Conservation (phyloP, 495 filamentous ascomycete species). For the Lasiosphaeria miniovina region DNA sequence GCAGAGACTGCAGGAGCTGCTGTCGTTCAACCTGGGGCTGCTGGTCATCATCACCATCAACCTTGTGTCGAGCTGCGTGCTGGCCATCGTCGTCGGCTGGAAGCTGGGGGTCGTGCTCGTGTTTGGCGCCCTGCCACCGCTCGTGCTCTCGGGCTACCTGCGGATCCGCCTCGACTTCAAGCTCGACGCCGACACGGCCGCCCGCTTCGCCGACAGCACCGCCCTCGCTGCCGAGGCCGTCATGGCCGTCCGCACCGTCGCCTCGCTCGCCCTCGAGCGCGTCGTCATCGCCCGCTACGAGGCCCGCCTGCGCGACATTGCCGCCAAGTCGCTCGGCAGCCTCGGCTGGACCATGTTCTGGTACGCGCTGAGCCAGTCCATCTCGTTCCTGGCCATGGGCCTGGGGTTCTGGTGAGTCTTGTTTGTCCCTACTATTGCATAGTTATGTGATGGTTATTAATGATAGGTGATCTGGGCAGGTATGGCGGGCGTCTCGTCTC, state of each 20-base stretch:
- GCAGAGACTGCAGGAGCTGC: conserved; percentile 56
- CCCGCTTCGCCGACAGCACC: conserved; percentile 53
- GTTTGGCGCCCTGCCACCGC: conserved; percentile 44
- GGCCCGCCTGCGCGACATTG: conserved; percentile 31
- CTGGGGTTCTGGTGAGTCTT: conserved; percentile 40
- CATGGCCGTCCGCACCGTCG: conserved; percentile 54
- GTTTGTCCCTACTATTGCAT: background rate
- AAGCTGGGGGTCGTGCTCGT: conserved; percentile 46
- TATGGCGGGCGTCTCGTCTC: conserved; percentile 37
- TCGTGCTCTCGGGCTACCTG: conserved; percentile 43
- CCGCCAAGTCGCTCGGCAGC: conserved; percentile 32
- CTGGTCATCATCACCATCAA: conserved; percentile 45
- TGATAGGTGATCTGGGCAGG: background rate
- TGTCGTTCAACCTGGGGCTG: conserved; percentile 50
- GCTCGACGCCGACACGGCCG: conserved; percentile 48
- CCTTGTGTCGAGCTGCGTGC: conserved; percentile 41
- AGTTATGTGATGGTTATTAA: background rate
- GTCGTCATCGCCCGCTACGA: conserved; percentile 43
- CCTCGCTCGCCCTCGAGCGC: conserved; percentile 52
- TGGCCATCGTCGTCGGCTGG: conserved; percentile 52
- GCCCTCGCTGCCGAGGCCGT: conserved; percentile 55
- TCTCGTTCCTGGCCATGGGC: conserved; percentile 37
- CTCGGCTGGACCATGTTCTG: conserved; percentile 34
- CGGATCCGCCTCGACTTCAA: conserved; percentile 50
- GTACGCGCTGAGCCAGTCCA: conserved; percentile 42